phyloP scores from a whole-genome alignment of 805 yeast genomes.

The Barnettozyma populi region DNA sequence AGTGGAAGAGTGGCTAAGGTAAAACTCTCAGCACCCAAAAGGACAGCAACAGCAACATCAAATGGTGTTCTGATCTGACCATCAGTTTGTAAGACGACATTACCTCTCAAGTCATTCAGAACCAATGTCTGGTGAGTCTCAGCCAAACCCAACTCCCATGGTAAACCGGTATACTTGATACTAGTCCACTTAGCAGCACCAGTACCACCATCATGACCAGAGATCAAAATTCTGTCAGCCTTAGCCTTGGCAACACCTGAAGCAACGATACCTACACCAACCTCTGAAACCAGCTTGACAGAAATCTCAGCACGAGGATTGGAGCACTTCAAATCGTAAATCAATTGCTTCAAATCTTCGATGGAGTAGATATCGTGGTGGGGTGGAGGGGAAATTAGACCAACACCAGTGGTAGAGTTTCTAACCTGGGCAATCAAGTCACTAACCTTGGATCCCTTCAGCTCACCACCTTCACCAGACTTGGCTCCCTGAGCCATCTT shows the following conservation, averaged over 20 bases:
- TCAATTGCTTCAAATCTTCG: conserved; percentile 94
- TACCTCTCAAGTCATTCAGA: conserved; percentile 90
- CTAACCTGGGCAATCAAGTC: conserved; percentile 87
- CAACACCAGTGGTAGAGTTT: conserved; percentile 95
- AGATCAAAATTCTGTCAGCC: conserved; percentile 91
- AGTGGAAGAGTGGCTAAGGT: conserved; percentile 97
- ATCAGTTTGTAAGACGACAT: conserved; percentile 95
- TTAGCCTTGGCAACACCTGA: conserved; percentile 99
- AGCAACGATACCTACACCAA: conserved; percentile 98
- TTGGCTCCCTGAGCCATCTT: conserved; percentile 99
- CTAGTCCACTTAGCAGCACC: conserved; percentile 99
- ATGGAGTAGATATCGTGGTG: conserved; percentile 98
- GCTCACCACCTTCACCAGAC: conserved; percentile 99
- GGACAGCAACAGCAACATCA: conserved; percentile 92
- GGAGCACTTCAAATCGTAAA: conserved; percentile 93
- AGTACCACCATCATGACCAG: conserved; percentile 99
- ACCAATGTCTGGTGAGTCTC: conserved; percentile 98
- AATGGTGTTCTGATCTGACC: conserved; percentile 97
- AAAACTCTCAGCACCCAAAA: conserved; percentile 97
- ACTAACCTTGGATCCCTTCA: conserved; percentile 57
- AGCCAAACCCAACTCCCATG: conserved; percentile 98
- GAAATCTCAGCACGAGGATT: conserved; percentile 97
- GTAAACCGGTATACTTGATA: conserved; percentile 94
- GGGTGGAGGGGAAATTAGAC: conserved; percentile 96
- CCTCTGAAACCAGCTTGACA: conserved; percentile 94